Base-by-base conservation (phyloP, 2,329 filamentous ascomycete genomes). In the Exophiala alcalophila region DNA sequence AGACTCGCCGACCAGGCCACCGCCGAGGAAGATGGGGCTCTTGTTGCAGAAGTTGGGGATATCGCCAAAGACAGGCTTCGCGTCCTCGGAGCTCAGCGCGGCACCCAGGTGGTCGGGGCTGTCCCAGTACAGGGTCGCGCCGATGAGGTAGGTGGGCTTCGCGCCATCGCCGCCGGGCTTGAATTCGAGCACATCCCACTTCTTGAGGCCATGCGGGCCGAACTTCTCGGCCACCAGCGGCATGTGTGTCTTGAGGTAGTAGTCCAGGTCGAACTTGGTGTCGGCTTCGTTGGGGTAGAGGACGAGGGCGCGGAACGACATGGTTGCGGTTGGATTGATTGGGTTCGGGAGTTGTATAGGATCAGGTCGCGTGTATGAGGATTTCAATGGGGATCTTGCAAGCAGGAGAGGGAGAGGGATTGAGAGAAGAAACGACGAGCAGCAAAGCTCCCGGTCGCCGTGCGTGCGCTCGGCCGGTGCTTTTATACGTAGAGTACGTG, bases 161-260 rank as follows among this genome's bases (percentile, higher is more conserved):
- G 36, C 20, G 18, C 47, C 46, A 19, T 50, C 49, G 4, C 25
- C 16, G 11, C 45, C 48, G 8, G 44, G 41, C 20, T 37, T 32
- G 38, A 41, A 52, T 20, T 53, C 19, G 15, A 43, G 41, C 18
- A 55, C 50, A 11, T 33, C 16, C 34, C 38, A 53, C 18, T 21
- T 52, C 56, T 63, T 64, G 5, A 75, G 58, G 28, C 72, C 72
- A 38, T 61, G 52, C 2, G 57, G 49, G 1, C 42, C 49, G 68
- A 70, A 74, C n/a, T 49, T 47, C 29, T 65, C 60, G 20, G 57
- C 46, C 11, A 68, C 67, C 1, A 75, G 59, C 1, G 67, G 64
- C 66, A 76, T 71, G 61, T 77, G 72, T 12, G 50, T 65, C 3
- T 55, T 41, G 24, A 73, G 55, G 55, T 75, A 77, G 65, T 76